Evolutionary conservation across 495 filamentous ascomycete species (phyloP).

Genomic region (Xylaria bambusicola): DNA sequence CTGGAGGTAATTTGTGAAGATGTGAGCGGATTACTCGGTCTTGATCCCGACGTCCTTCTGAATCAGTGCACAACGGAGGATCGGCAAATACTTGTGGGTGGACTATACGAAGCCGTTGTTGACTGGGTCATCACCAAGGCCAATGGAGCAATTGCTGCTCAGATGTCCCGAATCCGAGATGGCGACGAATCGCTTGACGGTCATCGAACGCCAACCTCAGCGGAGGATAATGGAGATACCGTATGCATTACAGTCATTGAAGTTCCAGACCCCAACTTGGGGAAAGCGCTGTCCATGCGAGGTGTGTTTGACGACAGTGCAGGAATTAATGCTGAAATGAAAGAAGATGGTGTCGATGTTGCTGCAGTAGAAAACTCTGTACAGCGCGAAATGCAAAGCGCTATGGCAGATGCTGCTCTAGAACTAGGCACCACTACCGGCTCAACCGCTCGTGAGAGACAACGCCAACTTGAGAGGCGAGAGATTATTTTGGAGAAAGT

Average conservation of each 20-base stretch:
- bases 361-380: slow-evolving; percentile 72
- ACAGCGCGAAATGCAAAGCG: slow-evolving; percentile 78
- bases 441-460: slow-evolving; percentile 65
- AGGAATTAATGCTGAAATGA: slow-evolving; percentile 98
- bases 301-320: slow-evolving; percentile 86
- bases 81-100: slow-evolving; percentile 76
- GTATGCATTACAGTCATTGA: slow-evolving; percentile 89
- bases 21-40: slow-evolving; percentile 77
- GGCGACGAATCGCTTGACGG: slow-evolving; percentile 66
- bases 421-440: slow-evolving; percentile 78
- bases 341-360: slow-evolving; percentile 82
- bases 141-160: slow-evolving; percentile 81
- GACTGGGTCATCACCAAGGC: slow-evolving; percentile 91
- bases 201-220: slow-evolving; percentile 59
- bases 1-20: slow-evolving; percentile 89
- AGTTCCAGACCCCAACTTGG: slow-evolving; percentile 74
- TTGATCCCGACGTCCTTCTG: slow-evolving; percentile 83
- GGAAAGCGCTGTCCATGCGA: slow-evolving; percentile 82
- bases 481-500: slow-evolving; percentile 86
- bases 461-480: slow-evolving; percentile 75
- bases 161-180: slow-evolving; percentile 63
- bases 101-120: slow-evolving; percentile 90
- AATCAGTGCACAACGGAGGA: slow-evolving; percentile 80
- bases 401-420: slow-evolving; percentile 73
- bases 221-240: slow-evolving; percentile 74